Conservation (phyloP, 2,329 filamentous ascomycete species). For the Scortechinia acanthostroma region DNA sequence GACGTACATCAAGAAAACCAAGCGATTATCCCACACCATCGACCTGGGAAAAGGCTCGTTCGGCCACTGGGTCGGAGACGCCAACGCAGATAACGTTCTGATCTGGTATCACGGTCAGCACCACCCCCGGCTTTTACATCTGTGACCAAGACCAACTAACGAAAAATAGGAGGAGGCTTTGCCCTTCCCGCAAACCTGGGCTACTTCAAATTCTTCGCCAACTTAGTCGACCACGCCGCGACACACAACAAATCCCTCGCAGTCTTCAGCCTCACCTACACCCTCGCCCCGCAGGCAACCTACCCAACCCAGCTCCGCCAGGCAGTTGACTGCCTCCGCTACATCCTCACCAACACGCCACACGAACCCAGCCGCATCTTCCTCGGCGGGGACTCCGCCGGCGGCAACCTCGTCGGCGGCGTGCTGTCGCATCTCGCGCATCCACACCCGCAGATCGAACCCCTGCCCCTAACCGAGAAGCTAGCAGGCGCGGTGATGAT, state of each 20-base stretch:
- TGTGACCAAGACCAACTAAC: conserved; percentile 4
- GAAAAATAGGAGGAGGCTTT: conserved; percentile 42
- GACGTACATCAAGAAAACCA: not conserved
- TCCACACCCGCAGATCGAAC: conserved; percentile 32
- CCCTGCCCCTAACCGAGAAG: not conserved
- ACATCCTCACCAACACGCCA: conserved; percentile 22
- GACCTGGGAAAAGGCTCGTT: conserved; percentile 23
- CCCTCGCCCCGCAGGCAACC: conserved; percentile 33
- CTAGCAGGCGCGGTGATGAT: not conserved
- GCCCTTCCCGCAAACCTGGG: conserved; percentile 32
- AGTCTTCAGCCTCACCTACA: conserved; percentile 47
- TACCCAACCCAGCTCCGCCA: conserved; percentile 40
- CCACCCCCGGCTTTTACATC: not conserved
- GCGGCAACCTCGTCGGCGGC: conserved; percentile 34
- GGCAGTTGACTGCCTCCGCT: conserved; percentile 29
- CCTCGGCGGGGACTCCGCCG: conserved; percentile 42
- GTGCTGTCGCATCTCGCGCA: conserved; percentile 43
- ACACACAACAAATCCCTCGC: conserved; percentile 30
- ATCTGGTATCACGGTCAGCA: conserved; percentile 34
- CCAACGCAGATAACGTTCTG: conserved; percentile 25
- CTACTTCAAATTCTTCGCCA: conserved; percentile 36
- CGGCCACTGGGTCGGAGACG: conserved; percentile 35
- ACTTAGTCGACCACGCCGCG: conserved; percentile 16
- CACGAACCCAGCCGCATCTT: conserved; percentile 23
- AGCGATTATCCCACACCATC: not conserved